Conservation (phyloP, 495 filamentous ascomycete species). For the Aspergillus olivimuriae region DNA sequence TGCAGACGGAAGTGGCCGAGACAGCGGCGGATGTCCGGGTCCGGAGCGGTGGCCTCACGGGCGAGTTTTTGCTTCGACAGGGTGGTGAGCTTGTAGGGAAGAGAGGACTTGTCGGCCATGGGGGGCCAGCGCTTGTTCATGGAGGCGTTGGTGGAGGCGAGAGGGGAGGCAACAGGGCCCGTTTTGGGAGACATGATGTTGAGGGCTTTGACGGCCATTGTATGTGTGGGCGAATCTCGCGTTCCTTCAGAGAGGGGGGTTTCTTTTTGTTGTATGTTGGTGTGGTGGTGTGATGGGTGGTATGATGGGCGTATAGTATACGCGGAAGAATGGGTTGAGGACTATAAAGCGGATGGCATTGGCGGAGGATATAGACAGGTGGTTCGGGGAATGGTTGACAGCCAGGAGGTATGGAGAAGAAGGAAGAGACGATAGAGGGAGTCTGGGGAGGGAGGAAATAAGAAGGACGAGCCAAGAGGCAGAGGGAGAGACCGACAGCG, state of each 20-base stretch:
- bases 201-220: slow-evolving; percentile 16
- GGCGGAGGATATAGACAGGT: not conserved
- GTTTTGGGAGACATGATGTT: slow-evolving; percentile 8
- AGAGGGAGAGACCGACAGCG: not conserved
- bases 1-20: slow-evolving; percentile 38
- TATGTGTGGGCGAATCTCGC: not conserved
- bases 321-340: no score
- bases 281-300: not conserved
- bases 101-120: slow-evolving; percentile 35
- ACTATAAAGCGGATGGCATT: not conserved
- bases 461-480: no score
- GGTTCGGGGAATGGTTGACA: not conserved
- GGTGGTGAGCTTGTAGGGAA: slow-evolving; percentile 38
- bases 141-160: slow-evolving; percentile 20
- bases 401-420: not conserved
- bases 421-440: slow-evolving; percentile 1
- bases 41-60: slow-evolving; percentile 34
- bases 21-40: slow-evolving; percentile 38
- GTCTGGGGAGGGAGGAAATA: slow-evolving; percentile 1
- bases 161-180: slow-evolving; percentile 8
- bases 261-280: not conserved
- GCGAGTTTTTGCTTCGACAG: slow-evolving; percentile 38
- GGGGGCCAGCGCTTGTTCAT: slow-evolving; percentile 38
- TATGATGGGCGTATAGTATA: no score
- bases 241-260: not conserved